phyloP scores from a whole-genome alignment of 345 rosid species.

The Stellera chamaejasme region DNA sequence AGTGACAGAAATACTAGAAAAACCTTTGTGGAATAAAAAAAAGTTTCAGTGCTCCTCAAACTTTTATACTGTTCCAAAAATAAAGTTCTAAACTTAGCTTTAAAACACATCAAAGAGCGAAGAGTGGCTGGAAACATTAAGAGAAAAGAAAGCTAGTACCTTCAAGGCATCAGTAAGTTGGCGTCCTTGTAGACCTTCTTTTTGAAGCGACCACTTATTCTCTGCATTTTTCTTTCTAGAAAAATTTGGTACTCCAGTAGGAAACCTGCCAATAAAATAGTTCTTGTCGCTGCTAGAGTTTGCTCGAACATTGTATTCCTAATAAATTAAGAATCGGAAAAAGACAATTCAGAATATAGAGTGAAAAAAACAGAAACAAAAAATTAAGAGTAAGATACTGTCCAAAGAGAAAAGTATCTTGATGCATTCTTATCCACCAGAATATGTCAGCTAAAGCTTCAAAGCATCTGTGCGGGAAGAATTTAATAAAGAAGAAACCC shows the following conservation, averaged over 20 bases:
- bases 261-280: constrained; percentile 87
- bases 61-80: too few relatives aligned
- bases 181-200: constrained; percentile 91
- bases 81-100: background rate
- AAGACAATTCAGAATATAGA: background rate
- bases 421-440: too few relatives aligned
- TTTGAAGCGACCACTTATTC: constrained; percentile 80
- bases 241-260: constrained; percentile 69
- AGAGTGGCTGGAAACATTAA: background rate
- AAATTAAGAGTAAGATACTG: background rate
- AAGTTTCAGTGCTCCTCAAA: too few relatives aligned
- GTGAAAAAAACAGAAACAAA: background rate
- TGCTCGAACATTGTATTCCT: constrained; percentile 86
- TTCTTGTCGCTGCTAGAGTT: constrained; percentile 55
- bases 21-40: too few relatives aligned
- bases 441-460: too few relatives aligned
- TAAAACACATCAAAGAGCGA: background rate
- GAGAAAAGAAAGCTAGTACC: constrained; percentile 29
- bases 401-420: background rate
- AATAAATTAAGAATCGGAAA: background rate
- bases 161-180: constrained; percentile 64
- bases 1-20: too few relatives aligned
- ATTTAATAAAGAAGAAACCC: too few relatives aligned
- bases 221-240: constrained; percentile 77
- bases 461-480: too few relatives aligned